Conservation (phyloP, 208 protist genomes). For the Herpetomonas tarakana region DNA sequence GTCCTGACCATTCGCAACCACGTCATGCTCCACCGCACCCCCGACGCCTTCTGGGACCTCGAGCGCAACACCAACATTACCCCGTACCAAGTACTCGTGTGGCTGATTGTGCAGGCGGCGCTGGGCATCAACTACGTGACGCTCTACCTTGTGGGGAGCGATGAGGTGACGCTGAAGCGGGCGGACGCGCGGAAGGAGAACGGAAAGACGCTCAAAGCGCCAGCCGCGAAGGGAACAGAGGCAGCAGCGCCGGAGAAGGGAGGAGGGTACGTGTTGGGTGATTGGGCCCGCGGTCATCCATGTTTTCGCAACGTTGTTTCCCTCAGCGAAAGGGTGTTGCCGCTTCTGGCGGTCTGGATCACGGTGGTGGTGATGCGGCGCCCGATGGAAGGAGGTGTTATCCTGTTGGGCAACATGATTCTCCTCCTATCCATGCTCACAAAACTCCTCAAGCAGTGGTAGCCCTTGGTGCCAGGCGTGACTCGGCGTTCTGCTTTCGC, state of each 20-base stretch:
- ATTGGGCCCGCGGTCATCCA: too few relatives aligned
- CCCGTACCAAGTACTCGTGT: slow-evolving; percentile 31
- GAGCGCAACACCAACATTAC: slow-evolving; percentile 35
- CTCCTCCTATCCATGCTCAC: slow-evolving; percentile 31
- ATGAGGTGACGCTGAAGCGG: slow-evolving; percentile 20
- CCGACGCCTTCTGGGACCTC: slow-evolving; percentile 29
- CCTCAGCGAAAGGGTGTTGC: too few relatives aligned
- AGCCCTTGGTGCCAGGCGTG: too few relatives aligned
- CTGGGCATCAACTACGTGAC: slow-evolving; percentile 34
- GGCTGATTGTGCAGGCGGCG: slow-evolving; percentile 29
- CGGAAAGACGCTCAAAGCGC: not conserved
- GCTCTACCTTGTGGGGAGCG: slow-evolving; percentile 26
- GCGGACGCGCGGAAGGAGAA: slow-evolving; percentile 5
- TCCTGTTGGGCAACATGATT: slow-evolving; percentile 35
- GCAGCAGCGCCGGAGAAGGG: not conserved
- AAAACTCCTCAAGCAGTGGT: slow-evolving; percentile 21
- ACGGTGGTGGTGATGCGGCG: slow-evolving; percentile 44
- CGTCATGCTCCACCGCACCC: slow-evolving; percentile 29
- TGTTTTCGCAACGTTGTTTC: too few relatives aligned
- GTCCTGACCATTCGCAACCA: slow-evolving; percentile 58
- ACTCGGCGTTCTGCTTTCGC: too few relatives aligned
- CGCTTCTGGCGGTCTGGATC: slow-evolving; percentile 40
- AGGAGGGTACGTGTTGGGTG: slow-evolving; percentile 35
- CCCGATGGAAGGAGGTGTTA: slow-evolving; percentile 49
- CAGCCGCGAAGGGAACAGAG: too few relatives aligned